Percentiles rank a stretch among this genome's conserved stretches.
phyloP scores from a whole-genome alignment of 805 yeast species.

The Brettanomyces sp. region DNA sequence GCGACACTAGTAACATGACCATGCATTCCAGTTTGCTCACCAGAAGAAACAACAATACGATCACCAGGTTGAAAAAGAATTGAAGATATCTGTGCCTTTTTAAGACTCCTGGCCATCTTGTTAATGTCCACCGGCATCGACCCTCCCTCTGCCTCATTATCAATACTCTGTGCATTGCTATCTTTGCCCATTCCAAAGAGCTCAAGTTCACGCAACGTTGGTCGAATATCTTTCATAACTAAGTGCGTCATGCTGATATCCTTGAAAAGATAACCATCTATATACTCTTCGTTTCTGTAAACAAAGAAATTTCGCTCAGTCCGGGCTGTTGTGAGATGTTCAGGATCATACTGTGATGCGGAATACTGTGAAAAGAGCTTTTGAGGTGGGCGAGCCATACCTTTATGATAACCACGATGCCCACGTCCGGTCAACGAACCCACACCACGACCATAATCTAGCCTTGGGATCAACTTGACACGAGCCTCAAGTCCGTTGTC shows the following conservation, averaged over 20 bases:
- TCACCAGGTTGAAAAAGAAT: slow-evolving; percentile 85
- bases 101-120: slow-evolving; percentile 78
- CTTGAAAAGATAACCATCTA: slow-evolving; percentile 79
- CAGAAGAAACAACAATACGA: slow-evolving; percentile 80
- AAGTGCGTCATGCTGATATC: slow-evolving; percentile 77
- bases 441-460: slow-evolving; percentile 73
- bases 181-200: slow-evolving; percentile 44
- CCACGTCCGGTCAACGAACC: slow-evolving; percentile 32
- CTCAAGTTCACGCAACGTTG: slow-evolving; percentile 82
- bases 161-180: slow-evolving; percentile 45
- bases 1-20: slow-evolving; percentile 66
- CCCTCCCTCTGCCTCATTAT: slow-evolving; percentile 34
- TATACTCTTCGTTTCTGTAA: slow-evolving; percentile 82
- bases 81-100: slow-evolving; percentile 45
- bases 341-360: slow-evolving; percentile 77
- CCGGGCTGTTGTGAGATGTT: slow-evolving; percentile 53
- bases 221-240: slow-evolving; percentile 72
- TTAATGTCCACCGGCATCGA: slow-evolving; percentile 55
- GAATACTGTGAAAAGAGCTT: slow-evolving; percentile 82
- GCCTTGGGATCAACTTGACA: slow-evolving; percentile 83
- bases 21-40: slow-evolving; percentile 85
- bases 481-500: slow-evolving; percentile 96
- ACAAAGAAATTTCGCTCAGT: slow-evolving; percentile 52
- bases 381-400: slow-evolving; percentile 59
- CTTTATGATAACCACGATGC: slow-evolving; percentile 67